Evolutionary conservation across 495 filamentous ascomycete species (phyloP).

Genomic region (Tuber melanosporum): DNA sequence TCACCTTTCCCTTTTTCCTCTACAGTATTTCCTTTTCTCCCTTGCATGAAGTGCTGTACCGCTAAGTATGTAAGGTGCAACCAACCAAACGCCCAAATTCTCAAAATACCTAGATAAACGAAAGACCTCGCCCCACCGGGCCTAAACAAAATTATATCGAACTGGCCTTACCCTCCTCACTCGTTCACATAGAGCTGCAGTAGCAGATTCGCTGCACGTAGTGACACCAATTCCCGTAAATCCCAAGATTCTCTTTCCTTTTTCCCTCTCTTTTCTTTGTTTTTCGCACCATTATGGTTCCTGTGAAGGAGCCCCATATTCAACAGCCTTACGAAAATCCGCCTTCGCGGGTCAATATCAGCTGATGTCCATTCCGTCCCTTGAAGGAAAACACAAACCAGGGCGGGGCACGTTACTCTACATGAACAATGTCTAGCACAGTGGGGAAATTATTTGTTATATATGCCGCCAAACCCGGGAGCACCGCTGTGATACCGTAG

Average conservation of each 20-base stretch:
- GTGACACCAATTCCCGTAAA: not conserved
- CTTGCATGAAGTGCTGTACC: not conserved
- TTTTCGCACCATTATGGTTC: not conserved
- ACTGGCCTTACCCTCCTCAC: not conserved
- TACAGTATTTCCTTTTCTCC: not conserved
- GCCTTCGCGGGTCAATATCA: not conserved
- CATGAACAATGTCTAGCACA: not conserved
- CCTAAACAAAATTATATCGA: not conserved
- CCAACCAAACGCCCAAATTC: not conserved
- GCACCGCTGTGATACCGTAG: not conserved
- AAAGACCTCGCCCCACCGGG: not conserved
- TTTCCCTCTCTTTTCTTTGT: not conserved
- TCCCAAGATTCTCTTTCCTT: not conserved
- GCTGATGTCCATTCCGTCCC: not conserved
- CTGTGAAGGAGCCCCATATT: conserved; percentile 1
- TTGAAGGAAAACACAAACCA: not conserved
- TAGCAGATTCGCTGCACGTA: not conserved
- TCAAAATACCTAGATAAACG: conserved; percentile 6
- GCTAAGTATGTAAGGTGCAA: not conserved
- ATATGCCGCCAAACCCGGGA: conserved; percentile 1
- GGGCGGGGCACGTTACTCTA: not conserved
- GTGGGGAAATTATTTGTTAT: not conserved
- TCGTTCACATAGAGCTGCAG: not conserved
- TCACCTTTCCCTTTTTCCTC: not conserved
- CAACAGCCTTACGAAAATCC: not conserved